Conservation (phyloP, 768 basidiomycete species). For the Trametes cinnabarina region DNA sequence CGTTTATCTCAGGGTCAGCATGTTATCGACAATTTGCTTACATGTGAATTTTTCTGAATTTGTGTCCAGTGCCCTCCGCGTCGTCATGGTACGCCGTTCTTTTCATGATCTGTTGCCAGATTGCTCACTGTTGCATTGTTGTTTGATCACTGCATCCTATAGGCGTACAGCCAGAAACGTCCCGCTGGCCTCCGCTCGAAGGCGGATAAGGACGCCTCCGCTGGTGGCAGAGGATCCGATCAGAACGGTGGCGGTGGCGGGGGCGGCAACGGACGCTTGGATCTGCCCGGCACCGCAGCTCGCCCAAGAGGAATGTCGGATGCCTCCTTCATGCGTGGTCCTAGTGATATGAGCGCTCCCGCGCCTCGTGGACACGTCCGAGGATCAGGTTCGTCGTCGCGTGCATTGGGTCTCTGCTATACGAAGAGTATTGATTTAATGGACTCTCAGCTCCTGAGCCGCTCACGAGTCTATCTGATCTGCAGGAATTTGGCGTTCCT, state of each 20-base stretch:
- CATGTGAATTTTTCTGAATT: background rate
- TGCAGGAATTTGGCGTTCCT: constrained; percentile 15
- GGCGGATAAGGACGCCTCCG: constrained; percentile 41
- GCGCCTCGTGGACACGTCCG: constrained; percentile 13
- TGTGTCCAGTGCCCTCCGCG: constrained; percentile 65
- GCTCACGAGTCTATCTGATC: background rate
- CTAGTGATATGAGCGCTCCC: constrained; percentile 23
- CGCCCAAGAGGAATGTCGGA: constrained; percentile 76
- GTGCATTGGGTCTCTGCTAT: too few species aligned
- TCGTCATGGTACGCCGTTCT: constrained; percentile 66
- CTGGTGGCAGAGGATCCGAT: constrained; percentile 19
- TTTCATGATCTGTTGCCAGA: constrained; percentile 4
- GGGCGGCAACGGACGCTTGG: constrained; percentile 36
- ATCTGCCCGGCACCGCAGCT: constrained; percentile 35
- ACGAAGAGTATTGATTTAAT: background rate
- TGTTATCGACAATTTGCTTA: background rate
- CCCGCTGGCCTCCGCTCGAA: constrained; percentile 52
- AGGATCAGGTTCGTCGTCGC: background rate
- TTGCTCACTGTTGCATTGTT: constrained; percentile 15
- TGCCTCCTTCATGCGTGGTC: constrained; percentile 39
- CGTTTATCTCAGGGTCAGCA: constrained; percentile 1
- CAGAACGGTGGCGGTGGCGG: constrained; percentile 30
- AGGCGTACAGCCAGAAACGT: constrained; percentile 81
- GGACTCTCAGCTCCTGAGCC: background rate
- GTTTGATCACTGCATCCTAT: constrained; percentile 13